A percentile compares a stretch with the other conserved stretches of the same genome.
Conservation (phyloP, 2,329 filamentous ascomycete species). For the Aureobasidium sp. region DNA sequence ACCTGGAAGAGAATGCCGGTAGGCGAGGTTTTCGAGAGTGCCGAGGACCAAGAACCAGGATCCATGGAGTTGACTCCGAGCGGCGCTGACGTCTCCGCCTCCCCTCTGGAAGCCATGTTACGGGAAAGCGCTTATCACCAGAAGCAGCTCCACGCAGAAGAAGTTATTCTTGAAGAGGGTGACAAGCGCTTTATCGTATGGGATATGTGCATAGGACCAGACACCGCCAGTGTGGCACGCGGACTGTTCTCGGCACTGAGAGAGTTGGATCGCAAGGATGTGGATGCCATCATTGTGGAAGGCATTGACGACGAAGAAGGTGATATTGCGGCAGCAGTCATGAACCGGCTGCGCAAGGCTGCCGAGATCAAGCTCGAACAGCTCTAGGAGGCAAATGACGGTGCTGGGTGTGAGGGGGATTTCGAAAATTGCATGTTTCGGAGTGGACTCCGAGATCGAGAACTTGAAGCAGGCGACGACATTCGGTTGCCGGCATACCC, state of each 20-base stretch:
- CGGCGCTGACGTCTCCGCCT: neutral
- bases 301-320: conserved; percentile 64
- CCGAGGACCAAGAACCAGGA: conserved; percentile 19
- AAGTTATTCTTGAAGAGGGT: neutral
- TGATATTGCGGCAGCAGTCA: conserved; percentile 67
- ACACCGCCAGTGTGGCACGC: conserved; percentile 68
- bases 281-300: conserved; percentile 83
- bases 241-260: conserved; percentile 81
- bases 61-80: neutral
- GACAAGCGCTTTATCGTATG: conserved; percentile 36
- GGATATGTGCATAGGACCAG: conserved; percentile 65
- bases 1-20: conserved; percentile 23
- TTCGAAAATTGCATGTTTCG: neutral
- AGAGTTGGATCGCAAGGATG: conserved; percentile 70
- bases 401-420: neutral
- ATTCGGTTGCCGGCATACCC: neutral
- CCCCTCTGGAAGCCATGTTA: neutral
- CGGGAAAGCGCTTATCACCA: conserved; percentile 2
- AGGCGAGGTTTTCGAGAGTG: conserved; percentile 17
- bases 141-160: neutral
- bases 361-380: conserved; percentile 30
- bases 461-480: neutral
- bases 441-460: neutral
- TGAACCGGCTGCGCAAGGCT: conserved; percentile 44
- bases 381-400: neutral